Evolutionary conservation across 345 rosid genomes (phyloP).

Genomic region (Erucastrum elatum): DNA sequence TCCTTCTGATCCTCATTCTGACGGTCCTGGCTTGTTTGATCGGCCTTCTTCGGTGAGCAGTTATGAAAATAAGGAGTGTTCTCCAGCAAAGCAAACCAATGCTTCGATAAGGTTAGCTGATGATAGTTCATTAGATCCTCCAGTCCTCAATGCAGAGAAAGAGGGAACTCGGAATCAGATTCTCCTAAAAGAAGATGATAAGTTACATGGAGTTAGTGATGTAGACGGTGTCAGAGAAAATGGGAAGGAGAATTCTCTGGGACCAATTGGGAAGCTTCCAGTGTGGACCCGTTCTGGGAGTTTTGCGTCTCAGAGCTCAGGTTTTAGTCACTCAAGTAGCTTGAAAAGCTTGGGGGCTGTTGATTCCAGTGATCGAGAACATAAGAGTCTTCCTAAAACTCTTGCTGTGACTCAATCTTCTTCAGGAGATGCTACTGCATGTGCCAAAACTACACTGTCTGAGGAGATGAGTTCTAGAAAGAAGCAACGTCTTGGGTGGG

Average conservation of each 20-base stretch:
- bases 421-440: conserved; percentile 64
- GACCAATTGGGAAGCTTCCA: conserved; percentile 60
- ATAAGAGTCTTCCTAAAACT: conserved; percentile 48
- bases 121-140: conserved; percentile 15
- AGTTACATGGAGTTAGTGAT: conserved; percentile 45
- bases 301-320: conserved; percentile 77
- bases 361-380: conserved; percentile 64
- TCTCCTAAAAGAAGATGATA: conserved; percentile 55
- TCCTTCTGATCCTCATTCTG: conserved; percentile 30
- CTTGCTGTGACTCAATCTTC: conserved; percentile 56
- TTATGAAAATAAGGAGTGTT: conserved; percentile 25
- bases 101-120: conserved; percentile 32
- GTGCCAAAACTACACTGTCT: conserved; percentile 48
- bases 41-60: conserved; percentile 33
- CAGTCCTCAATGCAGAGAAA: conserved; percentile 24
- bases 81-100: conserved; percentile 37
- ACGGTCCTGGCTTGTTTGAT: conserved; percentile 30
- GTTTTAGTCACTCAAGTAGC: conserved; percentile 85
- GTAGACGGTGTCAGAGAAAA: conserved; percentile 48
- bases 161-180: conserved; percentile 31
- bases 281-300: conserved; percentile 79
- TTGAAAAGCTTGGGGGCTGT: conserved; percentile 72
- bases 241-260: conserved; percentile 56
- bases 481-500: conserved; percentile 96
- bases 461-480: conserved; percentile 72